phyloP scores from a whole-genome alignment of 345 rosid species.

The Chamaenerion angustifolium region DNA sequence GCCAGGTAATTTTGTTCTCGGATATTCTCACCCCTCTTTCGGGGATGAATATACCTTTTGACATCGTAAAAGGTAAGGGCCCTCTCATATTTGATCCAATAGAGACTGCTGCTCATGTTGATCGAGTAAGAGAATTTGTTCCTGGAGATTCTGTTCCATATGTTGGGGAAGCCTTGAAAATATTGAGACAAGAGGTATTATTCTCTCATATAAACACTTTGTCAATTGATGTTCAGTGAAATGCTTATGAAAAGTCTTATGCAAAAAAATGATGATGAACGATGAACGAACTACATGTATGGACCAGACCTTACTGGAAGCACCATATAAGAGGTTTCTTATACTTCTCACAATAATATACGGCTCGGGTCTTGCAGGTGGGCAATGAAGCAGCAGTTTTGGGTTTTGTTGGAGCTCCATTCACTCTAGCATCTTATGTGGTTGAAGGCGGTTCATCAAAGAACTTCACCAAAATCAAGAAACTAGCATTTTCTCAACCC shows the following conservation, averaged over 20 bases:
- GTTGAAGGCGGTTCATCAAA: conserved; percentile 97
- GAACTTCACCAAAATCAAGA: conserved; percentile 74
- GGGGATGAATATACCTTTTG: conserved; percentile 98
- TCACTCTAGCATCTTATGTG: conserved; percentile 87
- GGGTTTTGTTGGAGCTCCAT: conserved; percentile 98
- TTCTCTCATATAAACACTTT: too few relatives aligned
- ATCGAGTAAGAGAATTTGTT: conserved; percentile 63
- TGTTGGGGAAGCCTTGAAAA: conserved; percentile 87
- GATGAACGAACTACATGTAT: too few relatives aligned
- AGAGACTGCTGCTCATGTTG: conserved; percentile 51
- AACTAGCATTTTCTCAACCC: conserved; percentile 86
- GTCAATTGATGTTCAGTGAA: too few relatives aligned
- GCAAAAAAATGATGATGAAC: too few relatives aligned
- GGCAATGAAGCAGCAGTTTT: conserved; percentile 68
- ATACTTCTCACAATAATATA: too few relatives aligned
- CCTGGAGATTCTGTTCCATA: conserved; percentile 87
- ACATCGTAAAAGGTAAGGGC: conserved; percentile 93
- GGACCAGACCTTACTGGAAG: too few relatives aligned
- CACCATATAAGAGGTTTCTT: too few relatives aligned
- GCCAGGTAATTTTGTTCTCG: conserved; percentile 88
- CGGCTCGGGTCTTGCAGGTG: conserved; percentile 30
- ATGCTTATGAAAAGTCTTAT: too few relatives aligned
- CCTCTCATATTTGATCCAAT: conserved; percentile 77
- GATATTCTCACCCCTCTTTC: conserved; percentile 96
- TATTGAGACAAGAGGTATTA: conserved; percentile 72